Base-by-base conservation (phyloP, 164 flowering plant species). In the Berberis thunbergii region DNA sequence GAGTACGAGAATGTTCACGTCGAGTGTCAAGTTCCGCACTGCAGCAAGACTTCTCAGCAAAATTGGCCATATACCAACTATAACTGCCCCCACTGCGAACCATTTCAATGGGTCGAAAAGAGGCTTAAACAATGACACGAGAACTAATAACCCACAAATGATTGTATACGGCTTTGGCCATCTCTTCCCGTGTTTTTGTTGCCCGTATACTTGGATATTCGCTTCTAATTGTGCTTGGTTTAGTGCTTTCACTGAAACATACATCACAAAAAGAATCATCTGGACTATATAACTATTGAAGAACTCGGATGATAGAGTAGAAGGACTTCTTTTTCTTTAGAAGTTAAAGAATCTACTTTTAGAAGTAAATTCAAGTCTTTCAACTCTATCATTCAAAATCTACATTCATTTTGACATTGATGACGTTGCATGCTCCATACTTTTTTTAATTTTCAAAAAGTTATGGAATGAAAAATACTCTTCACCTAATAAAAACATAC, bases 201-300 rank as follows among this genome's bases (percentile, higher is more conserved):
- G 73, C 1, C 96, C 95, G 4, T 77, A 58, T 4, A 71, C 81
- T 54, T 82, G 78, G 7, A 88, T 70, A 40, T 81, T 88, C 7
- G 99, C 99, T 50, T 91, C 97, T 12, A 94, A 62, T 67, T 91
- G 78, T 2, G 96, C 96, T 67, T 82, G 78, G 52, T 91, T 94
- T 38, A 94, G 74, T 2, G 83, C 95, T 71, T 86, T 87, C 1
- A 83, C 99, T 94, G 88, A 57, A 12, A 67, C 7, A 41, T 5
- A 61, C 7, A 13, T 57, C 9, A 13, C 6, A 39, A 45, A 43
- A 46, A 13, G 53, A 54, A 7, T 9, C 41, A 26, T 26, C 26
- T 26, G 26, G 26, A 26, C 26, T 26, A 26, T 26, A 26, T 26
- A 26, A 26, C 26, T 26, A 26, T 0, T 26, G 26, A 26, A 26